Percentiles rank a stretch among this genome's conserved stretches.
Evolutionary conservation across 331 rosid species (phyloP).

Genomic region (Quercus tomentella): DNA sequence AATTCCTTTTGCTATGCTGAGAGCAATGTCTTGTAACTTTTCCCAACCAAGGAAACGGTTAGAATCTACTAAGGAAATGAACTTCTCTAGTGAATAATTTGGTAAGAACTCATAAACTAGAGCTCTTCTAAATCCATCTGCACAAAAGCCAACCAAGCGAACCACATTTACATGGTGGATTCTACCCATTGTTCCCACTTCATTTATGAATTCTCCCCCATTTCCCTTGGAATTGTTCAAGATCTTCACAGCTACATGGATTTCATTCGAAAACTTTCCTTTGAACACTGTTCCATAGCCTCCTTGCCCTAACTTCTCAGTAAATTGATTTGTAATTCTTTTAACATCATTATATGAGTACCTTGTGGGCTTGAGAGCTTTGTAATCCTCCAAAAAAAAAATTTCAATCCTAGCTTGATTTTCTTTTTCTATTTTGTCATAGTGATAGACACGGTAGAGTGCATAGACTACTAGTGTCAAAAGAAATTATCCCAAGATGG

Average conservation of each 20-base stretch:
- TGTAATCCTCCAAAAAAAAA: slow-evolving; percentile 8
- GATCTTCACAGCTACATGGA: slow-evolving; percentile 37
- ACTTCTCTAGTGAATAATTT: slow-evolving; percentile 30
- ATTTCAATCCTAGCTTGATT: neutral
- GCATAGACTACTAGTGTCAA: neutral
- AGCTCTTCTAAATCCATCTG: slow-evolving; percentile 24
- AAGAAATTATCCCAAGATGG: neutral
- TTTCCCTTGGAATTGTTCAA: slow-evolving; percentile 22
- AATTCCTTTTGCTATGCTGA: slow-evolving; percentile 38
- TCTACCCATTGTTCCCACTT: slow-evolving; percentile 38
- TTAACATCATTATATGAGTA: slow-evolving; percentile 25
- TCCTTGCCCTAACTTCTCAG: slow-evolving; percentile 29
- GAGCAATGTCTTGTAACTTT: slow-evolving; percentile 28
- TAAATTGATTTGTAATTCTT: slow-evolving; percentile 26
- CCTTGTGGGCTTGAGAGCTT: slow-evolving; percentile 11
- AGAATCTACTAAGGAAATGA: slow-evolving; percentile 10
- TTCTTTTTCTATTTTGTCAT: neutral
- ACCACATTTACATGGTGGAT: slow-evolving; percentile 45
- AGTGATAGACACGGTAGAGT: neutral
- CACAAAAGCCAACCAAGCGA: slow-evolving; percentile 36
- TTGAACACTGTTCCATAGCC: slow-evolving; percentile 34
- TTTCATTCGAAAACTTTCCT: slow-evolving; percentile 25
- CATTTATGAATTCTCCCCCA: slow-evolving; percentile 40
- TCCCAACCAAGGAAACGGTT: slow-evolving; percentile 31
- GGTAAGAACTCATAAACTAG: slow-evolving; percentile 33